phyloP scores from a whole-genome alignment of 2,329 filamentous ascomycete genomes.

The Ceratocystis colombiana region DNA sequence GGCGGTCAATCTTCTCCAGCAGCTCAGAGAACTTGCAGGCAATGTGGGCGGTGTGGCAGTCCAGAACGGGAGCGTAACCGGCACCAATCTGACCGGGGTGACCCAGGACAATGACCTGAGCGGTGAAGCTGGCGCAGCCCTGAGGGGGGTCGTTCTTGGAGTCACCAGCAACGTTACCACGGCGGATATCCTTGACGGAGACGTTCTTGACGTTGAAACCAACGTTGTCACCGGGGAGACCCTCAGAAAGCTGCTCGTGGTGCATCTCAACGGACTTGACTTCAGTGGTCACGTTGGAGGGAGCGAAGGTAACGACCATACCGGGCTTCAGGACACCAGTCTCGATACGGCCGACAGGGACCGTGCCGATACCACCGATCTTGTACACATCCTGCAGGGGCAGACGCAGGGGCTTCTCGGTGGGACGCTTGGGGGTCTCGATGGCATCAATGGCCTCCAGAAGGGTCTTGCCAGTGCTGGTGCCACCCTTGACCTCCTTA shows the following conservation, averaged over 20 bases:
- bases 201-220: constrained; percentile 99
- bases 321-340: constrained; percentile 88
- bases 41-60: constrained; percentile 99
- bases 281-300: constrained; percentile 98
- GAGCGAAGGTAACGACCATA: constrained; percentile 97
- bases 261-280: constrained; percentile 99
- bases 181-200: constrained; percentile 99
- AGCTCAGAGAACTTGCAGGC: constrained; percentile 99
- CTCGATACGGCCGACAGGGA: constrained; percentile 99
- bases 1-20: constrained; percentile 99
- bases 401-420: constrained; percentile 99
- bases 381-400: constrained; percentile 99
- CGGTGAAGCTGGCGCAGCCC: constrained; percentile 89
- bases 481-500: constrained; percentile 77
- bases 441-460: constrained; percentile 98
- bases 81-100: constrained; percentile 99
- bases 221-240: constrained; percentile 98
- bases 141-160: constrained; percentile 97
- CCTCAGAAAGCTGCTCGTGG: constrained; percentile 96
- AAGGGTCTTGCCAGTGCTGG: constrained; percentile 89
- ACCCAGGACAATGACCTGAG: constrained; percentile 99
- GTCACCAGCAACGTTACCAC: constrained; percentile 99
- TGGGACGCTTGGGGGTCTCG: constrained; percentile 81
- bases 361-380: constrained; percentile 99
- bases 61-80: constrained; percentile 96